Conservation (phyloP, 768 basidiomycete genomes). For the Paxillus rubicundulus region DNA sequence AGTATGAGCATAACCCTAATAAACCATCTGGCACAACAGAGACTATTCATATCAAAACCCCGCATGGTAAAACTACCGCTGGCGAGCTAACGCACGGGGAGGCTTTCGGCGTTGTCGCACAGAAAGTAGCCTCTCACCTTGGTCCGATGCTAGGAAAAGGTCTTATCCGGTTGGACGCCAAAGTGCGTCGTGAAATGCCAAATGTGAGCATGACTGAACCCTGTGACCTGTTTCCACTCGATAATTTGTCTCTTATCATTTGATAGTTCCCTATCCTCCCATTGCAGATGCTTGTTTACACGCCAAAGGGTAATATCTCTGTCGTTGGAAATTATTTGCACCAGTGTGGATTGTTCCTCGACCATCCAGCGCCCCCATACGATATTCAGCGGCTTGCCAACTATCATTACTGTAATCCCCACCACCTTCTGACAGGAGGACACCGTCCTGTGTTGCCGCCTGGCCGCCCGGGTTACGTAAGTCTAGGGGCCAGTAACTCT, state of each 20-base stretch:
- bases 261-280: conserved; percentile 75
- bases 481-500: conserved; percentile 35
- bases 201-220: conserved; percentile 47
- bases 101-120: conserved; percentile 80
- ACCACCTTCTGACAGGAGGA: conserved; percentile 75
- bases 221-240: conserved; percentile 12
- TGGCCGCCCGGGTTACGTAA: conserved; percentile 41
- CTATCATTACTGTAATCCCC: conserved; percentile 84
- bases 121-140: conserved; percentile 74
- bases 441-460: conserved; percentile 43
- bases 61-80: conserved; percentile 45
- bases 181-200: conserved; percentile 61
- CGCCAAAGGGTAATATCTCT: conserved; percentile 88
- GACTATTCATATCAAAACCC: conserved; percentile 77
- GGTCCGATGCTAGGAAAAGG: conserved; percentile 86
- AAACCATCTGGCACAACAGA: conserved; percentile 52
- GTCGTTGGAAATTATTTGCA: conserved; percentile 78
- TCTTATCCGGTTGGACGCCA: conserved; percentile 76
- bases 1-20: conserved; percentile 64
- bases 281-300: conserved; percentile 85
- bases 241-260: conserved; percentile 17
- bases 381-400: conserved; percentile 57
- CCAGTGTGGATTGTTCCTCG: conserved; percentile 64
- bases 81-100: conserved; percentile 62
- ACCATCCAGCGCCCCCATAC: conserved; percentile 73